phyloP scores from a whole-genome alignment of 2,329 filamentous ascomycete genomes.

The Gyromitra esculenta region DNA sequence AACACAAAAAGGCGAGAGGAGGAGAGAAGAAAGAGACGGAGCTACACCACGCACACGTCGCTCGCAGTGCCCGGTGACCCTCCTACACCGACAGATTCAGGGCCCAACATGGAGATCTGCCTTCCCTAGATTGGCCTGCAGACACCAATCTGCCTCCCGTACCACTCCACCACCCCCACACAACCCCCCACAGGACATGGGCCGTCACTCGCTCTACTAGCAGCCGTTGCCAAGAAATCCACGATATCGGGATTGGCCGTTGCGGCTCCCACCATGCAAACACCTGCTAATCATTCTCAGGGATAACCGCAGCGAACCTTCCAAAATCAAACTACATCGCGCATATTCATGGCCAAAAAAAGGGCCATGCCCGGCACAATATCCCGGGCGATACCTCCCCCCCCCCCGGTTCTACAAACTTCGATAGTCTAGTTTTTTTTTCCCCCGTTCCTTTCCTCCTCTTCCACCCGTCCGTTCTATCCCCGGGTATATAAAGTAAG shows the following conservation, averaged over 20 bases:
- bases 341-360: neutral
- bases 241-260: neutral
- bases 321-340: neutral
- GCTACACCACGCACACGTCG: no score
- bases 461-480: neutral
- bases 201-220: conserved; percentile 17
- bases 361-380: neutral
- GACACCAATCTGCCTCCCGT: neutral
- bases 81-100: neutral
- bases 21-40: no score
- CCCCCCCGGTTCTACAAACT: neutral
- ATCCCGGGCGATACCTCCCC: neutral
- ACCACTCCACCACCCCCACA: neutral
- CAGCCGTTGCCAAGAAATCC: neutral
- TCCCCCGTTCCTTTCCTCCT: neutral
- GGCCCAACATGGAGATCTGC: no score
- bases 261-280: neutral
- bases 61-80: no score
- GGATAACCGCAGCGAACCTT: neutral
- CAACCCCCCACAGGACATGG: neutral
- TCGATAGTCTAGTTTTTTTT: neutral
- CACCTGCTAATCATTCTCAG: neutral
- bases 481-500: neutral
- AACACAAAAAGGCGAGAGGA: no score
- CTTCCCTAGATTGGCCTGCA: no score